A percentile compares a stretch with the other conserved stretches of the same genome.
Conservation (phyloP, 129 eudicot species). For the Glebionis coronaria region DNA sequence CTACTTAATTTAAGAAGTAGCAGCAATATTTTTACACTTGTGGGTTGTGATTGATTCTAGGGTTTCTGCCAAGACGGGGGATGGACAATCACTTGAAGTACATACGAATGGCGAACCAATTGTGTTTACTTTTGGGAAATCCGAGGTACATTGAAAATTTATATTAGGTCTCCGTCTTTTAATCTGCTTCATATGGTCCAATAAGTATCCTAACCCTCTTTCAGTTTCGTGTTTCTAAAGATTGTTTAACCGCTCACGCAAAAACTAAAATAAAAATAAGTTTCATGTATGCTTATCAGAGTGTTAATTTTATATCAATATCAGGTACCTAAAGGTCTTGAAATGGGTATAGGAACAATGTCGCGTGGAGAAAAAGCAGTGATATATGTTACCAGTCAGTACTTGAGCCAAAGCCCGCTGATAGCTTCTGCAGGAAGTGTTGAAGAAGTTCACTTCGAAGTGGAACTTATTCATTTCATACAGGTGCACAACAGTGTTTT, state of each 20-base stretch:
- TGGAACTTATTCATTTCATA: slow-evolving; percentile 92
- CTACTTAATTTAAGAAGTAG: slow-evolving; percentile 8
- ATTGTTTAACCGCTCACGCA: neutral
- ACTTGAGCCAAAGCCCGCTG: slow-evolving; percentile 55
- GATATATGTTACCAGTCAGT: slow-evolving; percentile 64
- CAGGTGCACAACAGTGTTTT: slow-evolving; percentile 52
- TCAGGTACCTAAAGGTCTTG: slow-evolving; percentile 96
- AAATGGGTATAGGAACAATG: slow-evolving; percentile 98
- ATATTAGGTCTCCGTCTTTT: neutral
- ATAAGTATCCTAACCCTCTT: neutral
- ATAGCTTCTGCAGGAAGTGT: slow-evolving; percentile 50
- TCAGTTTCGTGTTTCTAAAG: neutral
- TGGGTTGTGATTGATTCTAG: slow-evolving; percentile 44
- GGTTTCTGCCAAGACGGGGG: slow-evolving; percentile 71
- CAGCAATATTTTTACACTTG: slow-evolving; percentile 9
- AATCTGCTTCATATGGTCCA: neutral
- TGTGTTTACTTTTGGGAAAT: slow-evolving; percentile 84
- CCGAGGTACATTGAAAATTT: slow-evolving; percentile 51
- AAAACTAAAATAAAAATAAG: slow-evolving; percentile 8
- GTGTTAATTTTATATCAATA: slow-evolving; percentile 5
- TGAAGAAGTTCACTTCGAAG: slow-evolving; percentile 91
- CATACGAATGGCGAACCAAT: slow-evolving; percentile 56
- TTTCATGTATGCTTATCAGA: neutral
- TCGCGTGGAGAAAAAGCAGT: slow-evolving; percentile 87
- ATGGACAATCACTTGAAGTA: slow-evolving; percentile 62